These are phyloP conservation scores for Zizania latifolia DNA, from an alignment of 176 grass and related monocot genomes.

Conservation along the genomic window DNA sequence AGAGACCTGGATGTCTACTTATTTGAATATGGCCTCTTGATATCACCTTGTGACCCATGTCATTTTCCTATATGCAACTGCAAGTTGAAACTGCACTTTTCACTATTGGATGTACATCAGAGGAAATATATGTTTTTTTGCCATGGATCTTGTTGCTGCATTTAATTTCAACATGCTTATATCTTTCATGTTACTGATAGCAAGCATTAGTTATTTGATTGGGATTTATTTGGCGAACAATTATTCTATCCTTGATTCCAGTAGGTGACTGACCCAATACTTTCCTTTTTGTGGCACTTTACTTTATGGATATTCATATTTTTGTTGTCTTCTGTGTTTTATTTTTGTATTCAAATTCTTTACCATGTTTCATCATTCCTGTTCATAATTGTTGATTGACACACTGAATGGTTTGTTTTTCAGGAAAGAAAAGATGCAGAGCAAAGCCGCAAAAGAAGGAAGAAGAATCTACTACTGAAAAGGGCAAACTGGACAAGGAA, in stretches of 20 bases:
- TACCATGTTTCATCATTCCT: neutral
- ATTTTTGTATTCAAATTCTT: neutral
- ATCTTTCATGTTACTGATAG: constrained; percentile 9
- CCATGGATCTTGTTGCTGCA: neutral
- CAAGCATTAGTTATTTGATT: neutral
- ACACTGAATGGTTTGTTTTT: constrained; percentile 16
- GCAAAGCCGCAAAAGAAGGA: constrained; percentile 58
- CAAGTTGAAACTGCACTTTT: neutral
- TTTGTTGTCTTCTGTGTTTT: constrained; percentile 7
- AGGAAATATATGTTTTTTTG: neutral
- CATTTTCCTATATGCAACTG: neutral
- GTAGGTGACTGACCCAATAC: neutral
- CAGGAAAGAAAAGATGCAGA: constrained; percentile 65
- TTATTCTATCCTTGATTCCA: constrained; percentile 19
- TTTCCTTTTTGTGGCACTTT: neutral
- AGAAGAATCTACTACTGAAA: constrained; percentile 29
- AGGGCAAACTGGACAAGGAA: constrained; percentile 28
- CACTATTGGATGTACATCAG: neutral
- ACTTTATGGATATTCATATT: neutral
- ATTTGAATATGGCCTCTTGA: neutral
- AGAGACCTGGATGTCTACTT: neutral
- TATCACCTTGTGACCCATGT: neutral
- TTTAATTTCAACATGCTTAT: neutral
- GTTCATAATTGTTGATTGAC: constrained; percentile 10
- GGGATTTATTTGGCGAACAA: constrained; percentile 1